Evolutionary conservation across 352 stramenopile species (phyloP).

Genomic region (Phytophthora megakarya): DNA sequence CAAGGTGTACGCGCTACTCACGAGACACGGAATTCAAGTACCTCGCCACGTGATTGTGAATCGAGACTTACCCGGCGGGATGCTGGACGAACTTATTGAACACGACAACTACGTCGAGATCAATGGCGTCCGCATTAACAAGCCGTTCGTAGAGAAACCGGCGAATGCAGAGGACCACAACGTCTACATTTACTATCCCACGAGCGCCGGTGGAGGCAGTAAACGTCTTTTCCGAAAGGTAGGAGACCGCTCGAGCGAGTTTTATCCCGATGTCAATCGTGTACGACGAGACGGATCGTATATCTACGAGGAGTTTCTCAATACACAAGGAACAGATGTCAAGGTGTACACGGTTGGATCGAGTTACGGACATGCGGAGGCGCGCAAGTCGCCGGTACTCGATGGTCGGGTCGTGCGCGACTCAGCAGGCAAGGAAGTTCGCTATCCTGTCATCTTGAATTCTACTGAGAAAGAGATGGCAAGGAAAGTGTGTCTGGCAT

Average conservation of each 20-base stretch:
- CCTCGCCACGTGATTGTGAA: conserved; percentile 96
- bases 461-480: conserved; percentile 99
- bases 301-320: conserved; percentile 99
- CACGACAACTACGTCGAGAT: conserved; percentile 88
- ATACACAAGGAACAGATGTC: conserved; percentile 99
- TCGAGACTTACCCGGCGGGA: conserved; percentile 84
- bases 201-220: conserved; percentile 97
- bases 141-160: conserved; percentile 99
- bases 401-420: conserved; percentile 95
- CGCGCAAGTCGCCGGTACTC: conserved; percentile 97
- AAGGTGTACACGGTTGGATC: conserved; percentile 99
- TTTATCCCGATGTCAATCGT: conserved; percentile 97
- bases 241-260: conserved; percentile 91
- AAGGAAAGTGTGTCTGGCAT: conserved; percentile 92
- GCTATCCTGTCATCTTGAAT: conserved; percentile 99
- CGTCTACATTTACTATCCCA: conserved; percentile 99
- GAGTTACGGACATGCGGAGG: conserved; percentile 99
- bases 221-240: conserved; percentile 99
- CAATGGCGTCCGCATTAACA: conserved; percentile 96
- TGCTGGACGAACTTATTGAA: conserved; percentile 73
- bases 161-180: conserved; percentile 99
- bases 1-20: conserved; percentile 96
- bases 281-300: conserved; percentile 95
- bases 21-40: conserved; percentile 94
- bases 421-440: conserved; percentile 97